Base-by-base conservation (phyloP, 1,284 basidiomycete genomes). In the Moesziomyces globuligerus region DNA sequence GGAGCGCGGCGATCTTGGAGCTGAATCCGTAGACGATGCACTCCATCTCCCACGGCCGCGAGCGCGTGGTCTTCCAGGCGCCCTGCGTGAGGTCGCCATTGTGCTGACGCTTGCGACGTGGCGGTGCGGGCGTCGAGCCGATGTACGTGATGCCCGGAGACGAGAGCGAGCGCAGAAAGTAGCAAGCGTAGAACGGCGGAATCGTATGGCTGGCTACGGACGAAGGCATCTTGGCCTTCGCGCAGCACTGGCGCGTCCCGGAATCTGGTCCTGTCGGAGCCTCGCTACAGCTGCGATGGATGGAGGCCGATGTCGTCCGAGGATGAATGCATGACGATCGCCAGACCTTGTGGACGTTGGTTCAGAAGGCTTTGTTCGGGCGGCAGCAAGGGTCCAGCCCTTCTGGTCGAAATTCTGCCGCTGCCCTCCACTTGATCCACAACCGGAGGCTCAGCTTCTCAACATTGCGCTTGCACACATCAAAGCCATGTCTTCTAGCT, bases 21-120 rank as follows among this genome's bases (percentile, higher is more conserved):
- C 92, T 91, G 79, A 95, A 94, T 6, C 92, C 92, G 77, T 91
- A 87, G 0, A 94, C 91, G 49, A 94, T 89, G 87, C 92, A 88
- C 60, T 92, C 90, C 90, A 93, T 93, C 39, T 89, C 87, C 92
- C 92, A 95, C 20, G 93, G 93, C 28, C 92, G 83, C 25, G 87
- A 87, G 5, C 85, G 83, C 28, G 85, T 85, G 0, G 93, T 95
- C 80, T 89, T 90, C 83, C 85, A 86, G 1, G 92, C 92, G 1
- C 92, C 92, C 75, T 89, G 87, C 0, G 86, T 85, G 36, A 93
- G 82, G 74, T 90, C 88, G 20, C 92, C 92, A 84, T 94, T 94
- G 81, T 95, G 93, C 78, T 94, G 92, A 84, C 90, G 85, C 44
- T 91, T 87, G 18, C 92, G 86, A 39, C 90, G 86, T 4, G 89